Evolutionary conservation across 805 yeast genomes (phyloP), one percentile per base, ranked within the genome.

Genomic region (Phaffomyces opuntiae): DNA sequence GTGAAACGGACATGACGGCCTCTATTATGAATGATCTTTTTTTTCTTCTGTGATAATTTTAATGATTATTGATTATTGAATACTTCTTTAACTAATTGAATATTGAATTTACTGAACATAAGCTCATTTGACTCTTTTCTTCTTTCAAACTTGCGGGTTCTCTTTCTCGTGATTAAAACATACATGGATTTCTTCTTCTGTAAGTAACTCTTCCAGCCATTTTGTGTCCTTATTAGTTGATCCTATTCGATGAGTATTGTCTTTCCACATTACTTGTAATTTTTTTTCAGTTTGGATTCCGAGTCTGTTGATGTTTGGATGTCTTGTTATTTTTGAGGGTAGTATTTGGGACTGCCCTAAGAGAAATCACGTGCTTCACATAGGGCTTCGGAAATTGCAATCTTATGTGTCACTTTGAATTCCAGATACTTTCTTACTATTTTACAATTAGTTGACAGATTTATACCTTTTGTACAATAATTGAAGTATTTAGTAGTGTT

Each of bases 171-270:
- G 8, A 25, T n/a, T n/a, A 8, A 40, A 40, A 87, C 93, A 78
- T 87, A 89, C 93, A 90, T 78, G 97, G 96, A 76, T 89, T 90
- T 83, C 96, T 87, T 83, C 95, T 88, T 85, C 97, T 88, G 87
- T 81, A 90, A 64, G 97, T 89, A 76, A 90, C 95, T 84, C 99
- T 91, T 80, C 89, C 96, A 74, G 96, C 99, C 99, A 93, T 93
- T 78, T 68, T 78, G 49, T 45, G 49, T 45, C 43, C 42, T 38
- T 47, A 14, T 37, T 42, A 46, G 40, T 34, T 43, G 43, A 42
- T 41, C 45, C 39, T 35, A 32, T 29, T 39, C 29, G 33, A 27
- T 21, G 19, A 29, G 31, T 11, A 29, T 29, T 29, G 31, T 11
- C 13, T 29, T 29, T 29, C 31, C 31, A 9, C 14, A 24, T 38